These are phyloP conservation scores for Phytophthora melonis DNA, from an alignment of 352 stramenopile genomes.

Conservation along the genomic window DNA sequence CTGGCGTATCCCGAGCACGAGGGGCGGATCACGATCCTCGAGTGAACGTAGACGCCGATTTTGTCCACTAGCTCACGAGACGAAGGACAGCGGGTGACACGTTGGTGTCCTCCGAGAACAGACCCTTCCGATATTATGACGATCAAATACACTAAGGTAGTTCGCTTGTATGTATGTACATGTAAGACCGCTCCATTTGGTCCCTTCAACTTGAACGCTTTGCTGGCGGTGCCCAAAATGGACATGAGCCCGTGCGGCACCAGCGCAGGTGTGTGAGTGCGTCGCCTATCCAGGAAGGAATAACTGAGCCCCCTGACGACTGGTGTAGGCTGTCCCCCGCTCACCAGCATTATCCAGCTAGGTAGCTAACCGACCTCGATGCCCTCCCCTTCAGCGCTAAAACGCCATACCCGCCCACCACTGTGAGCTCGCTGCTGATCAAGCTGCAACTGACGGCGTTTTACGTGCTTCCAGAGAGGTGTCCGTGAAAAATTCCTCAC, in stretches of 20 bases:
- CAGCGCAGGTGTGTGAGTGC: neutral
- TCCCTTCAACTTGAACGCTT: conserved; percentile 13
- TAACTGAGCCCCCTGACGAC: conserved; percentile 12
- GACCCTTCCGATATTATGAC: conserved; percentile 5
- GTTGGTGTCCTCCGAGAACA: neutral
- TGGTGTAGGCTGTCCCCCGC: conserved; percentile 1
- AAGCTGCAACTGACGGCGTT: neutral
- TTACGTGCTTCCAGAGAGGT: neutral
- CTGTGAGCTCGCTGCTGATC: neutral
- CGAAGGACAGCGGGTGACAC: conserved; percentile 1
- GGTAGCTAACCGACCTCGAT: neutral
- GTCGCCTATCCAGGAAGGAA: conserved; percentile 17
- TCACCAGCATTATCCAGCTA: neutral
- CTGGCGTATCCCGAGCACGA: conserved; percentile 68
- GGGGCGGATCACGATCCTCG: conserved; percentile 69
- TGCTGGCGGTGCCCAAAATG: conserved; percentile 20
- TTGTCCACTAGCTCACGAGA: neutral
- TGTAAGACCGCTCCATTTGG: neutral
- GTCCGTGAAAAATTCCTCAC: neutral
- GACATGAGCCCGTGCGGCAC: conserved; percentile 15
- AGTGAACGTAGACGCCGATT: conserved; percentile 42
- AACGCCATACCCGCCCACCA: too few species aligned
- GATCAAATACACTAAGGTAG: conserved; percentile 17
- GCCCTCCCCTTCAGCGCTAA: too few species aligned
- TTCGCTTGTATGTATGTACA: conserved; percentile 11